Conservation (phyloP, 768 basidiomycete genomes). For the Termitomyces bulborhizus region DNA sequence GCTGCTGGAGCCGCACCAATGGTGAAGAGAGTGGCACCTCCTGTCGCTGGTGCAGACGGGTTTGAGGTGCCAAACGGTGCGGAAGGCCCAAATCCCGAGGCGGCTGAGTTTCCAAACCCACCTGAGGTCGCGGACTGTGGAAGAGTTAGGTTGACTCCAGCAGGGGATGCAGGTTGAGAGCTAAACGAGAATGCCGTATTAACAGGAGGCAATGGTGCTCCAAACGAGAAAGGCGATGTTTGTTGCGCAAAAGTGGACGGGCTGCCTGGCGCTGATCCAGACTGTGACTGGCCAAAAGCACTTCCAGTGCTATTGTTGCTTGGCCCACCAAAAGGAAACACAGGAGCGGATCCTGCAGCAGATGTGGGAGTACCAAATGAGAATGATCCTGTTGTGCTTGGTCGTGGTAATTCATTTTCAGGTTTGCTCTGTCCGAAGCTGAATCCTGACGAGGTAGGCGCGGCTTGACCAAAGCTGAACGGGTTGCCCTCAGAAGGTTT, state of each 20-base stretch:
- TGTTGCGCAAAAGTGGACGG: constrained; percentile 55
- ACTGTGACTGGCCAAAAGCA: constrained; percentile 36
- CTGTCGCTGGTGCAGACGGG: constrained; percentile 27
- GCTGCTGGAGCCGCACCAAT: constrained; percentile 52
- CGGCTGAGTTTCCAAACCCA: constrained; percentile 33
- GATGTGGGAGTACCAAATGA: constrained; percentile 38
- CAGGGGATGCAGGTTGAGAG: constrained; percentile 56
- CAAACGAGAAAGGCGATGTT: constrained; percentile 41
- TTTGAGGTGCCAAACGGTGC: constrained; percentile 41
- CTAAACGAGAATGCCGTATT: constrained; percentile 44
- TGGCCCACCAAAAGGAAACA: constrained; percentile 41
- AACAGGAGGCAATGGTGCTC: constrained; percentile 28
- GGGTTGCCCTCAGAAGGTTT: constrained; percentile 40
- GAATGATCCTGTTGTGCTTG: constrained; percentile 38
- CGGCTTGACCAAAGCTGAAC: constrained; percentile 43
- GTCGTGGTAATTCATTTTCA: constrained; percentile 30
- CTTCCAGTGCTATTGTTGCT: constrained; percentile 22
- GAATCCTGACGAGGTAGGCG: constrained; percentile 31
- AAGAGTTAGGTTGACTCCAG: constrained; percentile 29
- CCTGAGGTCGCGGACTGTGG: constrained; percentile 31
- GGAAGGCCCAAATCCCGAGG: constrained; percentile 32
- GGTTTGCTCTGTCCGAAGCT: constrained; percentile 39
- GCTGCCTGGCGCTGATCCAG: constrained; percentile 47
- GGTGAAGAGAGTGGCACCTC: constrained; percentile 45
- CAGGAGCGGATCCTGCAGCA: constrained; percentile 30